Conservation (phyloP, 768 basidiomycete genomes). For the Russula abietina region DNA sequence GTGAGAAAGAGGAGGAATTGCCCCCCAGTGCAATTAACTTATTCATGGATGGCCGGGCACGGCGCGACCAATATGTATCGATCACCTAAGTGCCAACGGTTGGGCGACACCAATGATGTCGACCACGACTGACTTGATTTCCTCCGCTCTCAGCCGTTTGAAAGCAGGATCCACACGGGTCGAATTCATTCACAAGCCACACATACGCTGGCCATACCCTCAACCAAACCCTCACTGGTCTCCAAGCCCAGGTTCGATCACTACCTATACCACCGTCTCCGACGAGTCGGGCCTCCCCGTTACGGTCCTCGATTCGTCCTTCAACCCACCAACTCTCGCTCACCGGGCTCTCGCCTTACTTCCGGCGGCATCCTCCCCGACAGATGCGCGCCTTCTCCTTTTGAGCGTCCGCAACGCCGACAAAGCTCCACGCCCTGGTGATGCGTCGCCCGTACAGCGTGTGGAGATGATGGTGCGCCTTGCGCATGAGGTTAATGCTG, state of each 20-base stretch:
- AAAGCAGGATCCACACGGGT: slow-evolving; percentile 43
- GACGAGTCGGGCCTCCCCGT: slow-evolving; percentile 40
- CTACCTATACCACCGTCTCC: neutral
- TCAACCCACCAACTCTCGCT: slow-evolving; percentile 86
- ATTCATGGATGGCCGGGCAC: too few species aligned
- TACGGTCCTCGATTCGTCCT: slow-evolving; percentile 84
- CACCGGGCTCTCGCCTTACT: slow-evolving; percentile 65
- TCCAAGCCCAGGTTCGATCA: slow-evolving; percentile 6
- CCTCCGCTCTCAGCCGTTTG: slow-evolving; percentile 31
- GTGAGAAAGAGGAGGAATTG: too few species aligned
- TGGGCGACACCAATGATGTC: neutral
- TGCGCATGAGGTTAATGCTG: slow-evolving; percentile 49
- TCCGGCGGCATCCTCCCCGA: slow-evolving; percentile 30
- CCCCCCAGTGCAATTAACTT: too few species aligned
- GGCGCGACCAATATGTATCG: too few species aligned
- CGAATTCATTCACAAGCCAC: slow-evolving; percentile 57
- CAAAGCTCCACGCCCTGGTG: slow-evolving; percentile 62
- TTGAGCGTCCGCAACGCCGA: slow-evolving; percentile 86
- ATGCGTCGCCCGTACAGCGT: slow-evolving; percentile 69
- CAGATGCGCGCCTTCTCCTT: slow-evolving; percentile 71
- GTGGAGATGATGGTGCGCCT: slow-evolving; percentile 81
- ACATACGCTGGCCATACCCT: slow-evolving; percentile 60
- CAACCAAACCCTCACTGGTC: slow-evolving; percentile 22
- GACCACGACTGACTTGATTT: slow-evolving; percentile 4
- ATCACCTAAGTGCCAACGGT: neutral